These are phyloP conservation scores for Parastagonospora avenae DNA, from an alignment of 2,329 filamentous ascomycete species.

Conservation along the genomic window DNA sequence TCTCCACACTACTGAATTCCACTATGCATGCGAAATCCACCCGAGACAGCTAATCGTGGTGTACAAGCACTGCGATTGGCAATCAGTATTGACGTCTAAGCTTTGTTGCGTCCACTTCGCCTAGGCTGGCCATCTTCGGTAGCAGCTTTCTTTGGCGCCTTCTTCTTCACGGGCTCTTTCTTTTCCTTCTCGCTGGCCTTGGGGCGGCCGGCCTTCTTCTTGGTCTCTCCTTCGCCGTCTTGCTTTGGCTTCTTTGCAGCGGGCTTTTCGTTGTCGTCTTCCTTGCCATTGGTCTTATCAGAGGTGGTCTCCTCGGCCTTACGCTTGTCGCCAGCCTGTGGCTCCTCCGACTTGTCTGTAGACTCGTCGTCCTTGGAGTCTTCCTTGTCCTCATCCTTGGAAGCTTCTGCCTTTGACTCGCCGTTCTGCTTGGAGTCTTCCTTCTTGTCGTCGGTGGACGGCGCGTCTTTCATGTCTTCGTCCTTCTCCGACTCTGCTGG, in stretches of 20 bases:
- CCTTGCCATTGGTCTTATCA: slow-evolving; percentile 2
- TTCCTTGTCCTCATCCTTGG: slow-evolving; percentile 43
- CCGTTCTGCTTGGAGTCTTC: slow-evolving; percentile 28
- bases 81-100: too few species aligned
- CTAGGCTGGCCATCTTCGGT: slow-evolving; percentile 55
- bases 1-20: too few species aligned
- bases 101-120: slow-evolving; percentile 51
- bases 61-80: too few species aligned
- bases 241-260: slow-evolving; percentile 31
- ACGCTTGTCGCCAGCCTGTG: slow-evolving; percentile 43
- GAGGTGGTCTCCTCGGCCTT: slow-evolving; percentile 27
- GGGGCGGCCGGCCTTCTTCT: slow-evolving; percentile 48
- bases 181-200: slow-evolving; percentile 49
- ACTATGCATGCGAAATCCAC: too few species aligned
- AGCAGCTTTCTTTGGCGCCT: slow-evolving; percentile 55
- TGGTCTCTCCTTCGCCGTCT: slow-evolving; percentile 33
- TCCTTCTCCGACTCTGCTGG: slow-evolving; percentile 39
- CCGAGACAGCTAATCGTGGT: too few species aligned
- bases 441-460: slow-evolving; percentile 10
- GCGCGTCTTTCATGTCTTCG: slow-evolving; percentile 34
- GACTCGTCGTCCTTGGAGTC: slow-evolving; percentile 33
- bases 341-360: slow-evolving; percentile 29
- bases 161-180: slow-evolving; percentile 50
- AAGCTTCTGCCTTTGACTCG: slow-evolving; percentile 35
- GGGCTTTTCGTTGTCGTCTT: slow-evolving; percentile 34